Conservation (phyloP, 2,329 filamentous ascomycete genomes). For the Falciphora oryzae region DNA sequence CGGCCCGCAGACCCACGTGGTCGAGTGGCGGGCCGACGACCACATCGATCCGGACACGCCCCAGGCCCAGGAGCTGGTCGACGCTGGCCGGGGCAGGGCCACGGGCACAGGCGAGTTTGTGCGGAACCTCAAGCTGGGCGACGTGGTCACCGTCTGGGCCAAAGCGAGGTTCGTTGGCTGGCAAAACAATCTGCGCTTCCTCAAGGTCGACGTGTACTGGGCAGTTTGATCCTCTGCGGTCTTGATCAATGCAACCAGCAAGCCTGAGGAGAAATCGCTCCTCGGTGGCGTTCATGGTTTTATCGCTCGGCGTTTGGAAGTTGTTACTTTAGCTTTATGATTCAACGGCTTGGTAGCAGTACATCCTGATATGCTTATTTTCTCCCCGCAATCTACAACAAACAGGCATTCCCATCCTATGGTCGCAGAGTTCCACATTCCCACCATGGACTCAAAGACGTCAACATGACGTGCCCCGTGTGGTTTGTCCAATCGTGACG, state of each 20-base stretch:
- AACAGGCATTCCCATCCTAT: too few species aligned
- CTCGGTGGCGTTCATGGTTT: too few species aligned
- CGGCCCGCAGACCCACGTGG: conserved; percentile 32
- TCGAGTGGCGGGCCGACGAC: conserved; percentile 51
- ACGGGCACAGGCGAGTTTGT: conserved; percentile 52
- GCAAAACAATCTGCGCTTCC: conserved; percentile 44
- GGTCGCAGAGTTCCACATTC: too few species aligned
- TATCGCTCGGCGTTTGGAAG: too few species aligned
- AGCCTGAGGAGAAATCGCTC: neutral
- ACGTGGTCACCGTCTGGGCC: conserved; percentile 57
- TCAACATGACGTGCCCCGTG: neutral
- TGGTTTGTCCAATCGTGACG: neutral
- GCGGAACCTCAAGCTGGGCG: conserved; percentile 48
- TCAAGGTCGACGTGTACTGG: conserved; percentile 54
- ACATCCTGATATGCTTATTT: too few species aligned
- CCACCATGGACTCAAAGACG: neutral
- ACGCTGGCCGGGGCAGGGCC: conserved; percentile 41
- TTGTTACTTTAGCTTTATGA: neutral
- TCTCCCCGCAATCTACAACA: too few species aligned
- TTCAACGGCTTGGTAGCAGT: neutral
- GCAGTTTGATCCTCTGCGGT: conserved; percentile 29
- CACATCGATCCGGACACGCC: conserved; percentile 35
- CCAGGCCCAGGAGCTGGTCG: conserved; percentile 26
- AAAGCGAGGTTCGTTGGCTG: conserved; percentile 51
- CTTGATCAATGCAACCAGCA: neutral